These are phyloP conservation scores for Annulohypoxylon moriforme DNA, from an alignment of 495 filamentous ascomycete genomes.

Conservation along the genomic window DNA sequence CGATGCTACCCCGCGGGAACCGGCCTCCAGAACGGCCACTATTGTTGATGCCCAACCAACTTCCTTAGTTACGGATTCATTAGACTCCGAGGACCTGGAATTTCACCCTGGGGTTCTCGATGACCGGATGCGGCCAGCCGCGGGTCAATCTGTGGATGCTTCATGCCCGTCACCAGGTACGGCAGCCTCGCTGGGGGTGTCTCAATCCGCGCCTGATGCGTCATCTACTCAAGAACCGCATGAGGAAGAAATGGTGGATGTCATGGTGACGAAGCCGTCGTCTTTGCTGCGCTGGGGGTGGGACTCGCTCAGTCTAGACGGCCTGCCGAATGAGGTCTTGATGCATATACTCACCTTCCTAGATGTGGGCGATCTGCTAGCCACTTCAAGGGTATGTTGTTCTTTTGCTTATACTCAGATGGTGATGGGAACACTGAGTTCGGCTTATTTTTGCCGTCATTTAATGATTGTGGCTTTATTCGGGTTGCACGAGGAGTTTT, in stretches of 20 bases:
- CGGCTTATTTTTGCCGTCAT: constrained; percentile 21
- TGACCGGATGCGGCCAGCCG: constrained; percentile 32
- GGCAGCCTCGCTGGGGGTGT: constrained; percentile 22
- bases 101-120: constrained; percentile 10
- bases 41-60: constrained; percentile 51
- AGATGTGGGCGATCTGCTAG: constrained; percentile 68
- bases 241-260: constrained; percentile 27
- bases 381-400: constrained; percentile 64
- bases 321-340: constrained; percentile 67
- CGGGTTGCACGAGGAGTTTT: constrained; percentile 2
- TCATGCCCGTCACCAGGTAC: constrained; percentile 28
- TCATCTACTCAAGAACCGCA: constrained; percentile 13
- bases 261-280: constrained; percentile 24
- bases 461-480: constrained; percentile 26
- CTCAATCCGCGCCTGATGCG: constrained; percentile 26
- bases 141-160: constrained; percentile 30
- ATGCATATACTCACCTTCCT: constrained; percentile 65
- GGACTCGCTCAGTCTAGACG: constrained; percentile 46
- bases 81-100: constrained; percentile 37
- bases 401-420: constrained; percentile 23
- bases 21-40: constrained; percentile 46
- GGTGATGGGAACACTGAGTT: constrained; percentile 10
- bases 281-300: constrained; percentile 43
- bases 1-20: constrained; percentile 44
- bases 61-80: constrained; percentile 33